Evolutionary conservation across 164 flowering plant species (phyloP).

Genomic region (Aristolochia fimbriata): DNA sequence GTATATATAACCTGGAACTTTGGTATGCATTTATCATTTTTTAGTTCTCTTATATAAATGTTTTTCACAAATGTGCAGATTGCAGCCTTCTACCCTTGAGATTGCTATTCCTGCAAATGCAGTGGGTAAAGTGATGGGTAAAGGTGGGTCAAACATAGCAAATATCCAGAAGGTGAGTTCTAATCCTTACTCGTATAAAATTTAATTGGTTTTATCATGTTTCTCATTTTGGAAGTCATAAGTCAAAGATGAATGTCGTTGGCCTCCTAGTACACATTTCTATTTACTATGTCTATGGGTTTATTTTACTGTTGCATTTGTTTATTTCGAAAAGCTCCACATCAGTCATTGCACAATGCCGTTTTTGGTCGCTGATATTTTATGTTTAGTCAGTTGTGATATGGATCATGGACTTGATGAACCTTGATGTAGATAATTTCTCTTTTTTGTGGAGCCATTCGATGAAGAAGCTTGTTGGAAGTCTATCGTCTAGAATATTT

Average conservation of each 20-base stretch:
- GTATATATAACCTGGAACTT: constrained; percentile 15
- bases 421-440: too few relatives aligned
- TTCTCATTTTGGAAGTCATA: neutral
- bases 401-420: too few relatives aligned
- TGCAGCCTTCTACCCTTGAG: constrained; percentile 54
- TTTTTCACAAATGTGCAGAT: constrained; percentile 21
- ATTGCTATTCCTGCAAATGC: constrained; percentile 78
- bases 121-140: constrained; percentile 84
- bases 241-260: neutral
- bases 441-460: too few relatives aligned
- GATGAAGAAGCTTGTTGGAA: too few relatives aligned
- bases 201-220: neutral
- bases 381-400: too few relatives aligned
- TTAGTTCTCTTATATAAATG: neutral
- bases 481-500: too few relatives aligned
- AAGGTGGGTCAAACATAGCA: constrained; percentile 69
- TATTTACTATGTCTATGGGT: neutral
- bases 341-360: too few relatives aligned
- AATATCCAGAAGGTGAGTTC: constrained; percentile 71
- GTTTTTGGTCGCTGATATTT: too few relatives aligned
- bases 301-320: neutral
- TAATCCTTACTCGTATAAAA: neutral
- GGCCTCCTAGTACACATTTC: neutral
- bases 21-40: neutral
- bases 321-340: too few relatives aligned